Conservation (phyloP, 345 rosid genomes). For the Eucalyptus erythrocorys region DNA sequence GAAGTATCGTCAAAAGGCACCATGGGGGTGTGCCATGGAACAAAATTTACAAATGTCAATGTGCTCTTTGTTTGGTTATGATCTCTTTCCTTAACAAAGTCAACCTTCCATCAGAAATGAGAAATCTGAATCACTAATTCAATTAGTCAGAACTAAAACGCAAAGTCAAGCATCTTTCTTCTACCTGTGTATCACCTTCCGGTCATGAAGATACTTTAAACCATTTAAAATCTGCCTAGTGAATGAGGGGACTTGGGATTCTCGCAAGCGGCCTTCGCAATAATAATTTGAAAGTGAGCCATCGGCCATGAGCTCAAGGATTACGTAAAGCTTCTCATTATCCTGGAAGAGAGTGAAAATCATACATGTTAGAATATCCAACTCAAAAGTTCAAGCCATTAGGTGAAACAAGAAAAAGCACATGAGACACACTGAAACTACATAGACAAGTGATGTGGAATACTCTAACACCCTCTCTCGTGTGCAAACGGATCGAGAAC, state of each 20-base stretch:
- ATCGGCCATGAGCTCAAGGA: constrained; percentile 63
- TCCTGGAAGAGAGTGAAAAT: constrained; percentile 24
- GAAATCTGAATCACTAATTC: neutral
- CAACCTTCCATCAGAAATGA: neutral
- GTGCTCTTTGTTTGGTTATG: too few species aligned
- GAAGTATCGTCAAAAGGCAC: too few species aligned
- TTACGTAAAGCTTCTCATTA: constrained; percentile 57
- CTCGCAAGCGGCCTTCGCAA: constrained; percentile 26
- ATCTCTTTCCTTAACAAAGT: too few species aligned
- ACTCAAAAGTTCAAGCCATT: neutral
- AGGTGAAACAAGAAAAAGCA: neutral
- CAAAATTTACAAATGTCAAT: too few species aligned
- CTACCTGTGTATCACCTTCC: constrained; percentile 30
- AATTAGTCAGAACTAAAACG: neutral
- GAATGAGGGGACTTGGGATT: constrained; percentile 54
- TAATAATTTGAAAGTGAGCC: constrained; percentile 63
- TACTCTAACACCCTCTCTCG: too few species aligned
- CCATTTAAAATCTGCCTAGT: constrained; percentile 71
- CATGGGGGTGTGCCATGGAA: too few species aligned
- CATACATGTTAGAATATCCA: neutral
- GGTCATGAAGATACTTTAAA: constrained; percentile 70
- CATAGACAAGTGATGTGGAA: too few species aligned
- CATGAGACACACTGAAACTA: neutral
- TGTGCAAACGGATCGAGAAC: too few species aligned
- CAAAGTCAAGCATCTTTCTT: neutral